A percentile compares a stretch with the other conserved stretches of the same genome.
These are phyloP conservation scores for Phytopythium helicoides DNA, from an alignment of 352 stramenopile species.

Conservation along the genomic window DNA sequence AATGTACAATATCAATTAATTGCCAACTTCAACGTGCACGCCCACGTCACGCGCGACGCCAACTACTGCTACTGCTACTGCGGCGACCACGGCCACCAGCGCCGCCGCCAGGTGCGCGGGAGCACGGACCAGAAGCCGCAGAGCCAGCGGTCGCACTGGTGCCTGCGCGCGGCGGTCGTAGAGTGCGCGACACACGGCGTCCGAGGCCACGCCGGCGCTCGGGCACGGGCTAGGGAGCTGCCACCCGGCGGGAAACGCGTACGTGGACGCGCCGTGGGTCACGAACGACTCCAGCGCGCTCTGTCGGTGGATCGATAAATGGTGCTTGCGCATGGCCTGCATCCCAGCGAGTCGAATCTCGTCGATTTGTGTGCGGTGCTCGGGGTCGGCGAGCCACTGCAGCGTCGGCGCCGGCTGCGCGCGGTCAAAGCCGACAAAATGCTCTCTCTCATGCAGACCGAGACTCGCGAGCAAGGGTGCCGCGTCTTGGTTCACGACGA, in stretches of 20 bases:
- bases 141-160: conserved; percentile 80
- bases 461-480: conserved; percentile 46
- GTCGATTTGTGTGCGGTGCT: conserved; percentile 54
- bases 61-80: too few species aligned
- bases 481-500: conserved; percentile 68
- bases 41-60: too few species aligned
- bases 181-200: conserved; percentile 37
- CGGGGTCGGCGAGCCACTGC: conserved; percentile 45
- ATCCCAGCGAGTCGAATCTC: conserved; percentile 56
- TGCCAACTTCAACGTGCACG: too few species aligned
- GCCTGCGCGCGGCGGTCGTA: conserved; percentile 50
- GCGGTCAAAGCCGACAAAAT: conserved; percentile 67
- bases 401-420: conserved; percentile 43
- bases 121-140: conserved; percentile 56
- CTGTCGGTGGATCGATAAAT: conserved; percentile 61
- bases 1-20: too few species aligned
- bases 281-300: conserved; percentile 60
- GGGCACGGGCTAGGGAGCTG: conserved; percentile 49
- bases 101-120: conserved; percentile 1
- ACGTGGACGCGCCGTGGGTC: conserved; percentile 39
- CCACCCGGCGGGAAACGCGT: conserved; percentile 38
- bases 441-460: conserved; percentile 49
- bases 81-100: conserved; percentile 5
- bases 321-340: conserved; percentile 47
- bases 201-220: conserved; percentile 43